Evolutionary conservation across 768 basidiomycete species (phyloP), one percentile per base, ranked within the genome.

Genomic region (Podaxis mareebaensis): DNA sequence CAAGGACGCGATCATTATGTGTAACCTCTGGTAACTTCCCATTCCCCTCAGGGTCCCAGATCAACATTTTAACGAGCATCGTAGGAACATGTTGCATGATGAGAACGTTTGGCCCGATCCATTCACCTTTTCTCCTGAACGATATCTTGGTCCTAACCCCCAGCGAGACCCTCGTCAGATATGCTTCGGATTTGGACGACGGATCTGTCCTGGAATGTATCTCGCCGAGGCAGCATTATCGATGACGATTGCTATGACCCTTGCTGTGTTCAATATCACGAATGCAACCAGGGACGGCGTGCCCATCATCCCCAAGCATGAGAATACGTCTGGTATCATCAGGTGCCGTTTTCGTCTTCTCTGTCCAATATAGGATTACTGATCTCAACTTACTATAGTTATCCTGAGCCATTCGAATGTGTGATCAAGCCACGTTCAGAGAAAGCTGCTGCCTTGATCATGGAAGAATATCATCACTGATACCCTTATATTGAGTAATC

Each of bases 81-180:
- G 3, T 58, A 86, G 87, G 85, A 74, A 71, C n/a, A 81, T 88
- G 71, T 72, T 84, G 1, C 81, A 82, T 52, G 81, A 89, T 68
- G 78, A 78, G 2, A 70, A 76, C 5, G 71, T 71, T 1, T 86
- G 83, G 66, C 82, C 84, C 0, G 76, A 82, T 33, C 84, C 85
- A 1, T 76, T 79, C 52, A 65, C 46, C 1, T 86, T 86, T 69
- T 74, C 78, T n/a, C 85, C 85, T 0, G 76, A 79, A 38, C 77
- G 85, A 3, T 76, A 77, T 68, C 72, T 84, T 12, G 70, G 72
- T 13, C 66, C 69, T 4, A 73, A 74, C 8, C 72, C 75, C 0
- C 77, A 81, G 65, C 68, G 69, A 0, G 79, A 83, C 63, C 83
- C 82, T 0, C 74, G 78, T 6, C 73, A 69, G 0, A 59, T 77